Conservation (phyloP, 2,329 filamentous ascomycete genomes). For the Cladosporium sp. region DNA sequence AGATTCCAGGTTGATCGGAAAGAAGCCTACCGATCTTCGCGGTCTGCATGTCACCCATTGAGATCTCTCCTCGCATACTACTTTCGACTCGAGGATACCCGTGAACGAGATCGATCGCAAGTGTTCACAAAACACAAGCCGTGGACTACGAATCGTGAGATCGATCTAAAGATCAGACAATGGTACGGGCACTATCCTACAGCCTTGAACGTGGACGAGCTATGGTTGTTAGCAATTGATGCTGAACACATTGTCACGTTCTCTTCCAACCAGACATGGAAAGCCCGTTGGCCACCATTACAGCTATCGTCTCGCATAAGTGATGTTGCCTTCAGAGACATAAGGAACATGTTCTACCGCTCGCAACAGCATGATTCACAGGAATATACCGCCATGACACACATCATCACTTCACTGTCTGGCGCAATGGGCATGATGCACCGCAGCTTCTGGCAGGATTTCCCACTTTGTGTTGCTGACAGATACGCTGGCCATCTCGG, state of each 20-base stretch:
- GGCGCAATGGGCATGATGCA: constrained; percentile 47
- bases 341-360: constrained; percentile 41
- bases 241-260: constrained; percentile 44
- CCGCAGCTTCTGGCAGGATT: constrained; percentile 45
- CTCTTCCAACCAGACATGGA: constrained; percentile 47
- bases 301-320: constrained; percentile 43
- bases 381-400: constrained; percentile 42
- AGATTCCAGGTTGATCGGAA: constrained; percentile 45
- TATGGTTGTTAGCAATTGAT: constrained; percentile 46
- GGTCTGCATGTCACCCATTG: constrained; percentile 41
- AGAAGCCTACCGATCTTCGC: constrained; percentile 43
- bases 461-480: constrained; percentile 43
- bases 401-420: constrained; percentile 41
- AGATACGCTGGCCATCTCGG: constrained; percentile 45
- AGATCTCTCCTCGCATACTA: constrained; percentile 46
- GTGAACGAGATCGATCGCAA: constrained; percentile 42
- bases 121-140: constrained; percentile 46
- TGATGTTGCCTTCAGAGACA: constrained; percentile 44
- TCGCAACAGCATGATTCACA: constrained; percentile 28
- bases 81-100: constrained; percentile 46
- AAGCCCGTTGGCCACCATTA: constrained; percentile 44
- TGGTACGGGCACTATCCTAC: constrained; percentile 47
- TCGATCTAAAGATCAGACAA: constrained; percentile 45
- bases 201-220: constrained; percentile 44
- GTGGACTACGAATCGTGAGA: constrained; percentile 43